Evolutionary conservation across 108 stramenopile genomes (phyloP).

Genomic region (Nitzschia sp.): DNA sequence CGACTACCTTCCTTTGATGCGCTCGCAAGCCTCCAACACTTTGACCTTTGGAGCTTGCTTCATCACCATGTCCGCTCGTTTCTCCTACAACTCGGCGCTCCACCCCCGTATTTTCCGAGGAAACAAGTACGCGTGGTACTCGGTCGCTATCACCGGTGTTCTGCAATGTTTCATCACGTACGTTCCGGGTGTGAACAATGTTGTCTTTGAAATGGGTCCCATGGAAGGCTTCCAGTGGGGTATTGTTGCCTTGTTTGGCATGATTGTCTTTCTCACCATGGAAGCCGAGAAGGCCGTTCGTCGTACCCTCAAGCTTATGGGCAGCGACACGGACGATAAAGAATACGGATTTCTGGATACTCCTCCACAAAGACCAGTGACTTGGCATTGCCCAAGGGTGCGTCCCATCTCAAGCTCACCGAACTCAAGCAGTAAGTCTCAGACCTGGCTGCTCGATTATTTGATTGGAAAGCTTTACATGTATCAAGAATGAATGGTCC

Average conservation of each 20-base stretch:
- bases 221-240: conserved; percentile 78
- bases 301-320: conserved; percentile 51
- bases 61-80: conserved; percentile 76
- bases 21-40: conserved; percentile 75
- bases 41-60: conserved; percentile 82
- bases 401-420: conserved; percentile 61
- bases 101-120: conserved; percentile 60
- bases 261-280: conserved; percentile 67
- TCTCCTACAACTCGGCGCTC: conserved; percentile 62
- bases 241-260: conserved; percentile 53
- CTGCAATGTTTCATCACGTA: conserved; percentile 75
- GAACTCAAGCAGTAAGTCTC: conserved; percentile 48
- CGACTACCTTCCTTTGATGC: conserved; percentile 26
- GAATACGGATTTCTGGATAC: conserved; percentile 26
- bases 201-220: conserved; percentile 71
- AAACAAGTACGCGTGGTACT: conserved; percentile 63
- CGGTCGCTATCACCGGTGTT: conserved; percentile 44
- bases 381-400: conserved; percentile 58
- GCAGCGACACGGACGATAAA: conserved; percentile 75
- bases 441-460: no score
- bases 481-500: no score
- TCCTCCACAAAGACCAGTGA: conserved; percentile 6
- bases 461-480: no score
- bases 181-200: conserved; percentile 76
- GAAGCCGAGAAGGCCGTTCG: conserved; percentile 85